Conservation (phyloP, 257 asterid species). For the Nicotiana noctiflora region DNA sequence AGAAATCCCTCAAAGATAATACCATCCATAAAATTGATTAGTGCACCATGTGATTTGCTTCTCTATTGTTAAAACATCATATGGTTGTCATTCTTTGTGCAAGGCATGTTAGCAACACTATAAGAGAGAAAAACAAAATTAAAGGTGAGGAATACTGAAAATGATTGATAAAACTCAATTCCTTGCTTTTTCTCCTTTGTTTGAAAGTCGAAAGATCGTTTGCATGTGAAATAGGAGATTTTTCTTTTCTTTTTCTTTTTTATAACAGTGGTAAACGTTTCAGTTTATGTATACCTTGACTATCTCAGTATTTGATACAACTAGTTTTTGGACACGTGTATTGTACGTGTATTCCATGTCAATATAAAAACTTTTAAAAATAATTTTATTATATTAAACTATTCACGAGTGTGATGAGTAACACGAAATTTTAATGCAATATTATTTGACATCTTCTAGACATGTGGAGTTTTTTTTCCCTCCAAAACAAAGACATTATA, state of each 20-base stretch:
- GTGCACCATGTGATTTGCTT: conserved; percentile 10
- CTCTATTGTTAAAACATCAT: not conserved
- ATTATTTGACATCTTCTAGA: no score
- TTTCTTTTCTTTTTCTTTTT: not conserved
- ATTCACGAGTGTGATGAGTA: no score
- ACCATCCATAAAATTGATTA: not conserved
- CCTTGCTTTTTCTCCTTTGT: not conserved
- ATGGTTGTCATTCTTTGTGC: not conserved
- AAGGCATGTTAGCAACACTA: not conserved
- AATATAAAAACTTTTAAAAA: no score
- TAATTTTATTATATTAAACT: no score
- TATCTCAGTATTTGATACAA: not conserved
- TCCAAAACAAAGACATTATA: no score
- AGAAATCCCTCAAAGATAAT: not conserved
- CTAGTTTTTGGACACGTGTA: no score
- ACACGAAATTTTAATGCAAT: no score
- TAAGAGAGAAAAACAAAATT: not conserved
- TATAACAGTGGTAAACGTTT: not conserved
- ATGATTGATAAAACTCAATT: not conserved
- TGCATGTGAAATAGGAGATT: not conserved
- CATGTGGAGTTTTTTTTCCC: no score
- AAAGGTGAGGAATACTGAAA: not conserved
- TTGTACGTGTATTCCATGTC: no score
- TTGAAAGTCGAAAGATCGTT: not conserved
- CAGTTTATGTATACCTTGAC: not conserved